phyloP scores from a whole-genome alignment of 2,329 filamentous ascomycete species.

The Berkeleyomyces basicola region DNA sequence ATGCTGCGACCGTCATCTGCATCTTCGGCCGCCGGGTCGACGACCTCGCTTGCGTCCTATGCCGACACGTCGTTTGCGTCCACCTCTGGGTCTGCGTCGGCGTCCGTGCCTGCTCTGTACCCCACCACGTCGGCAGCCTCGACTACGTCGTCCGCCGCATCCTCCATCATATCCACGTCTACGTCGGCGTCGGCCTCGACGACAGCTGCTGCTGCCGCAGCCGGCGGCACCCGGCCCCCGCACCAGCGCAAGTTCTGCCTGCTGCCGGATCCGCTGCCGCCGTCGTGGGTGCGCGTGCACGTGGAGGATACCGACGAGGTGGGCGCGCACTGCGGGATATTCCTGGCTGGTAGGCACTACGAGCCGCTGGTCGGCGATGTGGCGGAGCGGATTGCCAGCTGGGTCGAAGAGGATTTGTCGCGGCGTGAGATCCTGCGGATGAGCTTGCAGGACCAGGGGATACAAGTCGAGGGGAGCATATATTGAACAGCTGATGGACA shows the following conservation, averaged over 20 bases:
- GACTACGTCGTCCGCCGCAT: not conserved
- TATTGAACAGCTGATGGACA: not conserved
- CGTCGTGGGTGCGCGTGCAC: slow-evolving; percentile 59
- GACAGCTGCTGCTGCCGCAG: not conserved
- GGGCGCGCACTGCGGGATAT: slow-evolving; percentile 68
- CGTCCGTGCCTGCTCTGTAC: not conserved
- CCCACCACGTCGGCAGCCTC: not conserved
- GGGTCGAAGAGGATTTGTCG: slow-evolving; percentile 48
- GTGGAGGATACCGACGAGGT: slow-evolving; percentile 80
- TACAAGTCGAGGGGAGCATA: not conserved
- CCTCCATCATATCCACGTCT: not conserved
- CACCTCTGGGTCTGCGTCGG: slow-evolving; percentile 34
- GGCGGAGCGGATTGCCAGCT: slow-evolving; percentile 46
- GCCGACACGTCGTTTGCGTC: not conserved
- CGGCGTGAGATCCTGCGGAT: slow-evolving; percentile 21
- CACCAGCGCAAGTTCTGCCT: slow-evolving; percentile 67
- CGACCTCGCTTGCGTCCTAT: not conserved
- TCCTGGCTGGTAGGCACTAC: slow-evolving; percentile 57
- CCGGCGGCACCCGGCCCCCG: slow-evolving; percentile 19
- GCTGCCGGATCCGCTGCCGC: slow-evolving; percentile 38
- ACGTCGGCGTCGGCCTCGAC: slow-evolving; percentile 11
- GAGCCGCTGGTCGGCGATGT: slow-evolving; percentile 63
- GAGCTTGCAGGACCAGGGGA: not conserved
- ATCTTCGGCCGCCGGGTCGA: not conserved
- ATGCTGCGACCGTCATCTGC: not conserved